Conservation (phyloP, 2,329 filamentous ascomycete genomes). For the Aspergillus fumigatus region DNA sequence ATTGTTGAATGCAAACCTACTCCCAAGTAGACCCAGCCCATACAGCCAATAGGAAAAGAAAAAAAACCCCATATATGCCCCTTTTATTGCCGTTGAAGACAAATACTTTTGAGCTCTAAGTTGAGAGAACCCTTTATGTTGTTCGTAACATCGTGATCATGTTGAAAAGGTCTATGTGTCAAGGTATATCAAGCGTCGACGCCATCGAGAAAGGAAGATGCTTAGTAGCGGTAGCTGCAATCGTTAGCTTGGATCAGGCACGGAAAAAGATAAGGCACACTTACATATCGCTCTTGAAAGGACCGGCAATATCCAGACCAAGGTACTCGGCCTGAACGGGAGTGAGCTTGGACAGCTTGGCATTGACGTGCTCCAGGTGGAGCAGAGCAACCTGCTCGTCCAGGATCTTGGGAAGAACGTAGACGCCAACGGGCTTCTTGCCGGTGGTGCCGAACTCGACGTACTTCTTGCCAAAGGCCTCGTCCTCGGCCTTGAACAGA, state of each 20-base stretch:
- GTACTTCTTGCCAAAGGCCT: slow-evolving; percentile 87
- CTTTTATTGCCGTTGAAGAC: slow-evolving; percentile 60
- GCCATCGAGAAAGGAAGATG: slow-evolving; percentile 20
- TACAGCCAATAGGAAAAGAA: slow-evolving; percentile 24
- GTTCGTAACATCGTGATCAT: slow-evolving; percentile 57
- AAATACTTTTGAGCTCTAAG: slow-evolving; percentile 47
- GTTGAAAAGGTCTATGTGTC: slow-evolving; percentile 47
- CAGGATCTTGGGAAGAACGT: slow-evolving; percentile 96
- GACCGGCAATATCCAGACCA: slow-evolving; percentile 76
- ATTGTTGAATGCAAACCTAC: slow-evolving; percentile 38
- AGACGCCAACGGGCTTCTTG: slow-evolving; percentile 88
- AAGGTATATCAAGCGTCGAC: slow-evolving; percentile 32
- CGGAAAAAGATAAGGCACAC: slow-evolving; percentile 3
- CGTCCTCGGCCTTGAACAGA: slow-evolving; percentile 89
- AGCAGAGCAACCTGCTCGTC: slow-evolving; percentile 97
- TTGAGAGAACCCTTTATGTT: slow-evolving; percentile 47
- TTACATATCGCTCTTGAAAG: slow-evolving; percentile 94
- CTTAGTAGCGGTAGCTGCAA: slow-evolving; percentile 62
- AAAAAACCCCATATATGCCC: slow-evolving; percentile 31
- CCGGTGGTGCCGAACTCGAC: slow-evolving; percentile 89
- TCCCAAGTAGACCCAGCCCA: slow-evolving; percentile 26
- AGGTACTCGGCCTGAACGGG: slow-evolving; percentile 91
- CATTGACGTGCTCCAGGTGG: slow-evolving; percentile 90
- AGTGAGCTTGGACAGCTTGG: slow-evolving; percentile 83
- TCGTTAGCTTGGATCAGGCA: slow-evolving; percentile 10